A percentile compares a stretch with the other conserved stretches of the same genome.
Evolutionary conservation across 805 yeast species (phyloP).

Genomic region (Jamesozyma rosinii): DNA sequence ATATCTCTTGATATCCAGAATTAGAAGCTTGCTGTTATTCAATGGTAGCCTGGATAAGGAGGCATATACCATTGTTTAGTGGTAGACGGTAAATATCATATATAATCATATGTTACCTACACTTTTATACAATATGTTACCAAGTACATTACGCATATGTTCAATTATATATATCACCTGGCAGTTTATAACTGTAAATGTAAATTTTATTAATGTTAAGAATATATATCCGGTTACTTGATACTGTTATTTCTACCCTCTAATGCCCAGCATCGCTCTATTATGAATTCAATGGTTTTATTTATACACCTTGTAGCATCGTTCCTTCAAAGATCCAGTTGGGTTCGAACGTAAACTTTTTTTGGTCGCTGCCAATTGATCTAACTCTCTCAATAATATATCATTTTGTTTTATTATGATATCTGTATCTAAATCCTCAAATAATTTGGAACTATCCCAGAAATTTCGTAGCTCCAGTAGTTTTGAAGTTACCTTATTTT

Average conservation of each 20-base stretch:
- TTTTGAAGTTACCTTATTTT: background rate
- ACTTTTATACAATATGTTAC: too few relatives aligned
- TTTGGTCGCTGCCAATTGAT: background rate
- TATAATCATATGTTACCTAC: too few relatives aligned
- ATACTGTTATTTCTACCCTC: background rate
- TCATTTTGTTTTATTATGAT: conserved; percentile 4
- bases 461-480: conserved; percentile 2
- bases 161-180: too few relatives aligned
- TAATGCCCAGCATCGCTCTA: background rate
- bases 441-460: conserved; percentile 3
- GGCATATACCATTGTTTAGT: too few relatives aligned
- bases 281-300: background rate
- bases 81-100: too few relatives aligned
- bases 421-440: conserved; percentile 2
- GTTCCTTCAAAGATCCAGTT: conserved; percentile 1
- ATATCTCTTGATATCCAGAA: too few relatives aligned
- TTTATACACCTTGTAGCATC: conserved; percentile 1
- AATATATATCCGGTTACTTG: background rate
- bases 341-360: background rate
- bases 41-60: too few relatives aligned
- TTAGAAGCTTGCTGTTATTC: too few relatives aligned
- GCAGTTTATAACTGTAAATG: too few relatives aligned
- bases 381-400: conserved; percentile 1
- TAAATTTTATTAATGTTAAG: background rate
- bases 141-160: too few relatives aligned